These are phyloP conservation scores for Chlorophyllum brunneum DNA, from an alignment of 768 basidiomycete species.

Conservation along the genomic window DNA sequence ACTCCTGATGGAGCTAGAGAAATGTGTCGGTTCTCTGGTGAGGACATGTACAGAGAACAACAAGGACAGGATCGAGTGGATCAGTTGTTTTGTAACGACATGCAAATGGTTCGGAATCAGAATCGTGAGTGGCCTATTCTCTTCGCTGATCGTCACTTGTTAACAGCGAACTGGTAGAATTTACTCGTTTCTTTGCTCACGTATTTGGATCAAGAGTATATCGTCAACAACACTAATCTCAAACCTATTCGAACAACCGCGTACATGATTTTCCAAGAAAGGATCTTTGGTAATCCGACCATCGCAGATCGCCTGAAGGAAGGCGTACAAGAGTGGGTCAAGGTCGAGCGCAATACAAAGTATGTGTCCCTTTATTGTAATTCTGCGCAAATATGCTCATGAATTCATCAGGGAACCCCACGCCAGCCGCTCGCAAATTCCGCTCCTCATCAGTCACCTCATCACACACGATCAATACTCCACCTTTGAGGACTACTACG, in stretches of 20 bases:
- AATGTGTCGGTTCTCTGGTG: constrained; percentile 39
- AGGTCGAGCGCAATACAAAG: constrained; percentile 49
- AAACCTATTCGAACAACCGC: constrained; percentile 49
- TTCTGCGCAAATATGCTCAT: not conserved
- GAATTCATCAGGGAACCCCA: constrained; percentile 29
- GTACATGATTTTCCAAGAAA: constrained; percentile 45
- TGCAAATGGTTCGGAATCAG: constrained; percentile 64
- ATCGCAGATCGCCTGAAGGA: constrained; percentile 41
- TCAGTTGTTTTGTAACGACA: constrained; percentile 47
- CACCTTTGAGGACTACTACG: constrained; percentile 53
- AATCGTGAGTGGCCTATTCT: constrained; percentile 43
- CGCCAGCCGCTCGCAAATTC: constrained; percentile 37
- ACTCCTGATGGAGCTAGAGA: constrained; percentile 58
- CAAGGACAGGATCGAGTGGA: constrained; percentile 47
- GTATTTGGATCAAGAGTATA: constrained; percentile 68
- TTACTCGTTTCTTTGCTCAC: constrained; percentile 62
- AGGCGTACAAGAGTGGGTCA: constrained; percentile 48
- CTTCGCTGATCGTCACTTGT: not conserved
- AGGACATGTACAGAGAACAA: constrained; percentile 28
- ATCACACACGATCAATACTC: constrained; percentile 54
- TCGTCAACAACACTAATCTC: constrained; percentile 35
- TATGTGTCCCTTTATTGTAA: constrained; percentile 13
- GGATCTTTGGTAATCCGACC: constrained; percentile 45
- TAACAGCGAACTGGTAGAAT: constrained; percentile 28
- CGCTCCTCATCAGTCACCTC: constrained; percentile 53